Conservation (phyloP, 1,284 basidiomycete species). For the Sphaerobolus stellatus region DNA sequence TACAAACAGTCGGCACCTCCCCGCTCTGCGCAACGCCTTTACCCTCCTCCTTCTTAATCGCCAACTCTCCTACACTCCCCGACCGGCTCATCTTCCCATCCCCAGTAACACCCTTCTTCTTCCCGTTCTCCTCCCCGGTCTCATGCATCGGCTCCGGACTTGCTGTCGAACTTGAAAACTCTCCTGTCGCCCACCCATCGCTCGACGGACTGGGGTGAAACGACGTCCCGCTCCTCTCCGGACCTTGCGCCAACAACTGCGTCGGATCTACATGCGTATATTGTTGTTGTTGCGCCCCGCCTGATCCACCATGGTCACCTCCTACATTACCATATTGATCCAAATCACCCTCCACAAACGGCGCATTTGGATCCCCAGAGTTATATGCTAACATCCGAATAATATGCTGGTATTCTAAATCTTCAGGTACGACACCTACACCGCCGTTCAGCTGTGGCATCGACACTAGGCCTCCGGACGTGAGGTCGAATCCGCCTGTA, state of each 20-base stretch:
- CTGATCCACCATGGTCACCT: not conserved
- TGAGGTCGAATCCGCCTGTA: no score
- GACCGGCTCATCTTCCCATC: constrained; percentile 22
- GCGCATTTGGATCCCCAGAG: no score
- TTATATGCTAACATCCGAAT: constrained; percentile 50
- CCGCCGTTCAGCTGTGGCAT: no score
- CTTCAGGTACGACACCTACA: constrained; percentile 11
- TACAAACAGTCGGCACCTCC: constrained; percentile 85
- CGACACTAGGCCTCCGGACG: no score
- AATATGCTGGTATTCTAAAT: constrained; percentile 60
- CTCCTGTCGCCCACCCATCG: constrained; percentile 63
- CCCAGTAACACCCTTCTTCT: constrained; percentile 1
- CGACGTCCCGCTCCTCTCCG: constrained; percentile 21
- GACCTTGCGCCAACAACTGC: constrained; percentile 66
- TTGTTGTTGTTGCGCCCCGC: no score
- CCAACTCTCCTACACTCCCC: constrained; percentile 56
- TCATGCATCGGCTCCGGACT: constrained; percentile 61
- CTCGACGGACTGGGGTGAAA: constrained; percentile 78
- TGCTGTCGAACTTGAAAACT: constrained; percentile 64
- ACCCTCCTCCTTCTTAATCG: constrained; percentile 26
- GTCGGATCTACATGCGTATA: constrained; percentile 88
- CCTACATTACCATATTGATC: not conserved
- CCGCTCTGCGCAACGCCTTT: constrained; percentile 40
- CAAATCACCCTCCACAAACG: not conserved
- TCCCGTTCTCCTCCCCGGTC: not conserved